Evolutionary conservation across 352 stramenopile species (phyloP), one percentile per base, ranked within the genome.

Genomic region (Lagenidium sp.): DNA sequence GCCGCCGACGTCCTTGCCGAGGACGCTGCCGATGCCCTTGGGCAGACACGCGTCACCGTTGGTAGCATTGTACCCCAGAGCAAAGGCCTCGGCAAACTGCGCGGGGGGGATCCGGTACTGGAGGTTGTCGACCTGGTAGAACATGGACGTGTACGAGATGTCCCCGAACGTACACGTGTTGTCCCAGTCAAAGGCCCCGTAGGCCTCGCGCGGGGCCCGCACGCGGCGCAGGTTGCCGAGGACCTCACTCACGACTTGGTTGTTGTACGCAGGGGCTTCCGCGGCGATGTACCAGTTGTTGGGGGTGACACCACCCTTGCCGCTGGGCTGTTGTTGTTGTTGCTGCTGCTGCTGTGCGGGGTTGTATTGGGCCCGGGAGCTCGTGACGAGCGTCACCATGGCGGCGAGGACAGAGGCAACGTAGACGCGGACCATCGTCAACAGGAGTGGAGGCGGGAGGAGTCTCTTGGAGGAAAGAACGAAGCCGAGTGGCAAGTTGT

Each of bases 111-210:
- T 60, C 26, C 69, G 69, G 52, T 71, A 82, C 47, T 72, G 52
- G 22, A 82, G 55, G 36, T 55, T 77, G 41, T 77, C 56, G 32
- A 82, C 56, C 34, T 82, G 66, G 59, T 76, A 82, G 41, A 58
- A 63, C 18, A 80, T 58, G 7, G 64, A 75, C 21, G 69, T 79
- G 61, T 82, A 79, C 57, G 63, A 77, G 41, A 82, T 80, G 54
- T 82, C 66, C 32, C 69, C 66, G 49, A 55, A 82, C 60, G 75
- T 77, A 61, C 66, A 77, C 49, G 69, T 82, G 56, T 79, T 79
- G 47, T 82, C 69, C 69, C 69, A 79, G 50, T 79, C 69, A 41
- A 79, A 79, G 30, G 74, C 57, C 20, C 56, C 63, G 49, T 77
- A 82, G 23, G 55, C 59, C 54, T 74, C 55, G n/a, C 66, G 55